Evolutionary conservation across 306 rosid genomes (phyloP), one percentile per base, ranked within the genome.

Genomic region (Prunus campanulata): DNA sequence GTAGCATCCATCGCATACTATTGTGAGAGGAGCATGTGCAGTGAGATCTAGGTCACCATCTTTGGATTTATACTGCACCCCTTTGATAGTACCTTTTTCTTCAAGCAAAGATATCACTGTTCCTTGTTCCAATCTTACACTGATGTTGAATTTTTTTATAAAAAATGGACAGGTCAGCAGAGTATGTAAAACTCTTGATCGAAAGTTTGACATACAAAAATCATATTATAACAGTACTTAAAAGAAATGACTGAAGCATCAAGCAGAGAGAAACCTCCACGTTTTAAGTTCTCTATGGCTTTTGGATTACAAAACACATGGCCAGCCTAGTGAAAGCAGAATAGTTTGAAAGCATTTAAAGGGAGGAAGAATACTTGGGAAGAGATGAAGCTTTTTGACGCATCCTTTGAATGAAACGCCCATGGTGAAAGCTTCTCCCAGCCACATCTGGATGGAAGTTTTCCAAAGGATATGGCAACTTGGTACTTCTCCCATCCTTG

Each of bases 1-100:
- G 73, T 79, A 87, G 65, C 89, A 89, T 13, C 91, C 93, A 57
- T 89, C 93, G 22, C 85, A 87, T 14, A 90, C 90, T 22, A 87
- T 68, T 0, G 91, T 87, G 18, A 90, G 88, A 24, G 88, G 80
- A 54, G 94, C 89, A 39, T 60, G 42, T 32, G 60, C 65, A 49
- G 11, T 46, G 44, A 62, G 44, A 3, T 52, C 80, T 29, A 27
- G 44, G 30, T 75, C 46, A 52, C 74, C 64, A 52, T 16, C 35
- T 51, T 52, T 75, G 24, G 75, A 59, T 67, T 68, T 80, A 51
- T 68, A 80, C 57, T 20, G 16, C 57, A 74, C 72, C 65, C 83
- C 80, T 62, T 74, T 68, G 22, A 80, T 11, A 15, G 32, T 62
- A 3, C 66, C 69, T 11, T 69, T 68, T 52, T 75, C 70, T 35